Evolutionary conservation across 1,139 yeast genomes (phyloP), one percentile per base, ranked within the genome.

Genomic region (Pichia sorboxylosa): DNA sequence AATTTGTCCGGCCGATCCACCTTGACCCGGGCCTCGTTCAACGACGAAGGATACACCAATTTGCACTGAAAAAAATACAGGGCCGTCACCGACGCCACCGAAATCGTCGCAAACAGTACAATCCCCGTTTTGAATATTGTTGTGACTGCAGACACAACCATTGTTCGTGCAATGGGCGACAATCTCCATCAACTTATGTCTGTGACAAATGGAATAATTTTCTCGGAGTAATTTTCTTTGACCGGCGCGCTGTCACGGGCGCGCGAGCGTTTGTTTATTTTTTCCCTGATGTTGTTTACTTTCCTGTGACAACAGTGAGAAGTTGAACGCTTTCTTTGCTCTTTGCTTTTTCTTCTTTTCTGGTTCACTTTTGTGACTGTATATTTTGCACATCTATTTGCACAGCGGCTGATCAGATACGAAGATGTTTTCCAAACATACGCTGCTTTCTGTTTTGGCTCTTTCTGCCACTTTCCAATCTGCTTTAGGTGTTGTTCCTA

Each of bases 1-100:
- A 67, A 76, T 35, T 64, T 65, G 41, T 70, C 83, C 0, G 98
- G 98, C 1, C 83, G 78, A 26, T 82, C 85, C 15, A 90, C 92
- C 29, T 61, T 53, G 0, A 72, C 73, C 33, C 84, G 69, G 4
- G 92, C 94, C 35, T 76, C 80, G 38, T 87, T 87, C 31, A 85
- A 64, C 41, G 72, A 65, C 2, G 94, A 71, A 1, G 97, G 96
- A 51, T 90, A 90, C 10, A 90, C 77, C 34, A 92, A 54, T 31
- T 61, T 63, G 31, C 65, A 61, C 52, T 90, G 98, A 51, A 66
- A 78, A 13, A 67, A 51, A 53, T 83, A 83, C 17, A 82, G 52
- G 1, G 80, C 79, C 5, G 64, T 48, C 13, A 76, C 52, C 3
- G 67, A 64, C 19, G 69, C 40, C 6, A 30, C 36, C 2, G 48